Evolutionary conservation across 371 early-diverging fungal genomes (phyloP), one percentile per base, ranked within the genome.

Genomic region (Rhizopus delemar): DNA sequence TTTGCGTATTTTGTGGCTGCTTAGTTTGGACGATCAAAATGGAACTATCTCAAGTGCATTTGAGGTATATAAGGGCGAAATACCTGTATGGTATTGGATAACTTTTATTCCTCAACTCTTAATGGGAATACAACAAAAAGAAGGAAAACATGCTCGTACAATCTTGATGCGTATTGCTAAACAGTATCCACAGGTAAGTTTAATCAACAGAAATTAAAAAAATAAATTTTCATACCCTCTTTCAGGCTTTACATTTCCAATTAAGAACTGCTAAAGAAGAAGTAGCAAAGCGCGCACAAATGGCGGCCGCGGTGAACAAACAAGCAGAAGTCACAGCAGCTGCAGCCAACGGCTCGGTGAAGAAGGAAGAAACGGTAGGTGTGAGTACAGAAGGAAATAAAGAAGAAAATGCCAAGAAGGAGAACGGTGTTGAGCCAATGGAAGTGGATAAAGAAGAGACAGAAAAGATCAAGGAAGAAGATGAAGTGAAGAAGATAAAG

Each of bases 71-170:
- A 95, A 94, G 64, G 88, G 90, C 8, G 97, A 97, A 41, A 78
- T 90, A 62, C 94, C 96, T 4, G 81, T 91, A 7, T 97, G 97
- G 98, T 96, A 95, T 74, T 99, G 99, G 98, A 92, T 96, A 55
- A 92, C 93, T 0, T 97, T 97, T 68, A 93, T 99, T 50, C 99
- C 99, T 2, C 98, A 99, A 73, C 82, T 99, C 32, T 73, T 99
- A 41, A 74, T 84, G 4, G 83, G 87, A 3, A 66, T 96, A 16
- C 82, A 88, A 5, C 88, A 90, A 58, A 86, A 87, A 53, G 95
- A 95, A 62, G 87, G 92, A 5, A 76, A 78, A 57, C 90, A 91
- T 75, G 91, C 94, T 0, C 84, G 87, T 41, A 79, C 83, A 28
- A 91, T 98, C 38, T 73, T 99, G 62, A 83, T 91, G 62, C 89